Conservation (phyloP, 495 filamentous ascomycete species). For the Cudoniella acicularis region DNA sequence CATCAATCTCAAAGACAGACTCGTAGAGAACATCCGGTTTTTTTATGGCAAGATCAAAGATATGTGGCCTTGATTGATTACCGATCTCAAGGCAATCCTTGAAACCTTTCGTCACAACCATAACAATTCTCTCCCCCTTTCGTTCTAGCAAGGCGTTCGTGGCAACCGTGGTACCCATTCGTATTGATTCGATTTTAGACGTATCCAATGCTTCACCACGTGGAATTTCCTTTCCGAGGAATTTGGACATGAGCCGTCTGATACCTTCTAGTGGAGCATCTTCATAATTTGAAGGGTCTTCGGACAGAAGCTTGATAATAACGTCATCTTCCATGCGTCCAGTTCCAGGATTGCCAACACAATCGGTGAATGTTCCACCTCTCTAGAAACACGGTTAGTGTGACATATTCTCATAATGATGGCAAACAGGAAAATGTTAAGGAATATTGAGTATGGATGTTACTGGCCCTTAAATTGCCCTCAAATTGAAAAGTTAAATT, state of each 20-base stretch:
- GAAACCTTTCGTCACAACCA: conserved; percentile 92
- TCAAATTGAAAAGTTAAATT: no score
- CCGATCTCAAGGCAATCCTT: conserved; percentile 86
- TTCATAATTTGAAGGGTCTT: conserved; percentile 82
- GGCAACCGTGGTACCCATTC: conserved; percentile 88
- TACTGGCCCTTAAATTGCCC: neutral
- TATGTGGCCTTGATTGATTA: conserved; percentile 77
- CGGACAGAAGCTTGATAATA: conserved; percentile 85
- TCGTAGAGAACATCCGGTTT: conserved; percentile 79
- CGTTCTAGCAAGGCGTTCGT: conserved; percentile 88
- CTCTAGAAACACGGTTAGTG: conserved; percentile 34
- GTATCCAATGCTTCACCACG: conserved; percentile 82
- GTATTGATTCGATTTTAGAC: conserved; percentile 74
- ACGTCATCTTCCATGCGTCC: conserved; percentile 63
- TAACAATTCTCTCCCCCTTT: conserved; percentile 87
- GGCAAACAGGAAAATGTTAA: neutral
- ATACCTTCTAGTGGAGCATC: conserved; percentile 92
- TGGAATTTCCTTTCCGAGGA: conserved; percentile 69
- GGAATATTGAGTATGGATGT: neutral
- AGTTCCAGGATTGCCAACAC: conserved; percentile 59
- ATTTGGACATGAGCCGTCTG: conserved; percentile 80
- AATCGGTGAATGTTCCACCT: conserved; percentile 71
- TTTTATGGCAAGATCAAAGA: conserved; percentile 77
- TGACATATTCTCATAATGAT: neutral
- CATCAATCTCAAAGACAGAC: conserved; percentile 72